Base-by-base conservation (phyloP, 2,329 filamentous ascomycete genomes). In the Catunica adiposa region DNA sequence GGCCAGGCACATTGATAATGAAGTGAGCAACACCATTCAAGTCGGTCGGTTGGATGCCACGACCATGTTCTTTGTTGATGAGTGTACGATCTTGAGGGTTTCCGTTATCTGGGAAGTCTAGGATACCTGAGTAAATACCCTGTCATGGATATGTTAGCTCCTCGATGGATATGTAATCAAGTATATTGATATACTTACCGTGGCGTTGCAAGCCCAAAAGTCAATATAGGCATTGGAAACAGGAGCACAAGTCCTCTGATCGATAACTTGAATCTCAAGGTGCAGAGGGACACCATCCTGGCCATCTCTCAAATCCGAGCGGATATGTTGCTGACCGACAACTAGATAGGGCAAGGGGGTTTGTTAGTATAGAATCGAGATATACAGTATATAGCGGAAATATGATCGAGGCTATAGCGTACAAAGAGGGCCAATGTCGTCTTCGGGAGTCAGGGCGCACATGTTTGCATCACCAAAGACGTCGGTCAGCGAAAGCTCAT, bases 351-450 rank as follows among this genome's bases (percentile, higher is more conserved):
- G 11, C 29, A 34, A 34, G 11, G 29, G 22, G 15, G 22, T 26
- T 48, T 25, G 20, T 25, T 48, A 25, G 44, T 44, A 5, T 48
- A 23, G 22, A 7, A 26, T 17, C 3, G 34, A 42, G n/a, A n/a
- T 20, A 42, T n/a, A n/a, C n/a, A n/a, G 17, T n/a, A 11, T 17
- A 31, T 22, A 44, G 44, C 11, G 15, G 7, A 42, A 20, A 40
- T 11, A 31, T 15, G 25, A 31, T 15, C 25, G 17, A 4, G 2
- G 1, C 17, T 8, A 29, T 11, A 7, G 59, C 60, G 54, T 61
- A 61, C 64, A 74, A 61, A 72, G 72, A 44, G 75, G 75, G 1
- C 74, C 74, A 61, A 75, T 67, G 2, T 72, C 76, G 9, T 71
- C 71, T 60, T 77, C 74, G 0, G 73, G 72, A 2, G 68, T 71